Conservation (phyloP, 768 basidiomycete species). For the Termitomyces sp. region DNA sequence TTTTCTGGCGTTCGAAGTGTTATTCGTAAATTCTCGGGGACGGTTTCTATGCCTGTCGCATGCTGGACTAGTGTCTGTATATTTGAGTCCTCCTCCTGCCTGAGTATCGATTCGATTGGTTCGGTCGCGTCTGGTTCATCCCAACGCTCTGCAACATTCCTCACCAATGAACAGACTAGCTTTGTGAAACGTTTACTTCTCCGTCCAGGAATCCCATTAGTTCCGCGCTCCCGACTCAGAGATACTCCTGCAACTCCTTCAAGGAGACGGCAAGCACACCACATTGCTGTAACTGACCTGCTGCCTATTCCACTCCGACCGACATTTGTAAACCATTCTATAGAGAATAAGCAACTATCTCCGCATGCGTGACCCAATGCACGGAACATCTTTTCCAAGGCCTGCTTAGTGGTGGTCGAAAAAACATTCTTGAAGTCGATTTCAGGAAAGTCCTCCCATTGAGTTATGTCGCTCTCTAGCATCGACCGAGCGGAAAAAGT, state of each 20-base stretch:
- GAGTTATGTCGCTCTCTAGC: constrained; percentile 43
- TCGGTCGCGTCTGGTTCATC: constrained; percentile 31
- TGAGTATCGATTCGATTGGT: constrained; percentile 8
- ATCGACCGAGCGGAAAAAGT: constrained; percentile 48
- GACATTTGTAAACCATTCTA: constrained; percentile 76
- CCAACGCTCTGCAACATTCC: constrained; percentile 68
- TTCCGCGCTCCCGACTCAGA: constrained; percentile 27
- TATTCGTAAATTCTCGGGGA: constrained; percentile 56
- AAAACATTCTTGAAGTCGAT: constrained; percentile 50
- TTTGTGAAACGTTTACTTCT: constrained; percentile 55
- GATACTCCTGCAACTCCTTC: constrained; percentile 60
- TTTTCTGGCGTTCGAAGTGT: constrained; percentile 28
- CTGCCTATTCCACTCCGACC: constrained; percentile 38
- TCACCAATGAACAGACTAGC: constrained; percentile 56
- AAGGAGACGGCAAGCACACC: constrained; percentile 75
- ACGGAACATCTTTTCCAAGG: constrained; percentile 69
- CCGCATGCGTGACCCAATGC: constrained; percentile 65
- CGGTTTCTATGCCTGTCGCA: constrained; percentile 55
- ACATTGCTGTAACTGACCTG: constrained; percentile 66
- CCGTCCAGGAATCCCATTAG: constrained; percentile 20
- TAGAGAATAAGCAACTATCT: constrained; percentile 64
- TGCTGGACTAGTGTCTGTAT: constrained; percentile 47
- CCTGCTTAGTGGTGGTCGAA: constrained; percentile 42
- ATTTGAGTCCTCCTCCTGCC: constrained; percentile 25
- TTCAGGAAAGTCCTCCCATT: constrained; percentile 50